Base-by-base conservation (phyloP, 768 basidiomycete genomes). In the Leucogyrophana mollusca region DNA sequence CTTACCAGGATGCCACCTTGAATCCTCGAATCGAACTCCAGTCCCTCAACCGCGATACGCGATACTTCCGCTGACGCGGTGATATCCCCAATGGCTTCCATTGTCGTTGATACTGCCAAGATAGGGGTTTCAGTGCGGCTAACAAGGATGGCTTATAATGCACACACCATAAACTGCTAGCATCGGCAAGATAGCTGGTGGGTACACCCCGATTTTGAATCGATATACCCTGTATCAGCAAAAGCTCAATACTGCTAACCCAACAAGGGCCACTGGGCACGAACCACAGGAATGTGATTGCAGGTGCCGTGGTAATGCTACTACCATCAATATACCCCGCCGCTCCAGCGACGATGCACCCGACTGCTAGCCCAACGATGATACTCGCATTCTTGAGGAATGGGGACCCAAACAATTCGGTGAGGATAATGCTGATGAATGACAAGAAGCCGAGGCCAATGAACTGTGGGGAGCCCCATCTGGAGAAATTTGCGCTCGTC, bases 11-110 rank as follows among this genome's bases (percentile, higher is more conserved):
- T 72, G 17, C 90, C 91, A 9, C 90, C 89, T 66, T 91, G 90
- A 25, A 93, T 85, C 10, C 90, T 77, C 1, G 79, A 77, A 62
- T 93, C 90, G 61, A 92, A 93, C 42, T 87, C 80, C 8, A 73
- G 73, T 0, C 90, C 91, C 18, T 80, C 76, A 22, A 93, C 87
- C 8, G 73, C 66, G n/a, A 87, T 71, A 9, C 80, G 79, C 2
- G 88, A 91, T 10, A 89, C 87, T 61, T 94, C 91, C 2, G 85
- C 83, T 10, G 85, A 85, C 0, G 90, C 87, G 1, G 89, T 87
- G 54, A 88, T 80, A 55, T 93, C 90, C 3, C 90, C 90, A 43
- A 90, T 91, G 6, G 87, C 84, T 65, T 92, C 90, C 83, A 92
- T 87, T 0, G 84, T 79, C 0, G 82, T 61, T 0, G 87, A 87